Conservation (phyloP, 768 basidiomycete species). For the Ramaria sp. region DNA sequence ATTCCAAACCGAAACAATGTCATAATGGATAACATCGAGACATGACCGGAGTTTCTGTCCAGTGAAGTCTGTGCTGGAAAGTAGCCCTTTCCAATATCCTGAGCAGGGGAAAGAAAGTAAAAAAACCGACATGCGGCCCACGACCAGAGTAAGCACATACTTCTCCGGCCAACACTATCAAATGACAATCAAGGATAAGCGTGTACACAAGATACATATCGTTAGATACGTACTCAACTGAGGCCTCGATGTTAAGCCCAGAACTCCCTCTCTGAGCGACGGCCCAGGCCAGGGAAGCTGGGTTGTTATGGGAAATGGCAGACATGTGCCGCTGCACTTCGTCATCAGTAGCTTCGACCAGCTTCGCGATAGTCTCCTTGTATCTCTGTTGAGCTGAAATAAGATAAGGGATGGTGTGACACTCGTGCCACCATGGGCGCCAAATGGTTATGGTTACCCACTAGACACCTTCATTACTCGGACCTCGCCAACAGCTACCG, state of each 20-base stretch:
- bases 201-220: background rate
- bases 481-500: background rate
- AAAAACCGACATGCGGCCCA: background rate
- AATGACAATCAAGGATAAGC: background rate
- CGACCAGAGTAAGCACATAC: conserved; percentile 4
- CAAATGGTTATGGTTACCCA: background rate
- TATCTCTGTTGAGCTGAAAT: background rate
- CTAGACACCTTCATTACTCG: background rate
- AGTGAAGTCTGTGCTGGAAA: conserved; percentile 14
- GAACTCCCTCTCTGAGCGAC: conserved; percentile 11
- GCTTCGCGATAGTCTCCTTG: background rate
- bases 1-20: conserved; percentile 19
- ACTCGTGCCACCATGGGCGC: background rate
- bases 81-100: conserved; percentile 13
- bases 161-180: conserved; percentile 1
- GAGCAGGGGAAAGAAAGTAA: background rate
- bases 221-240: conserved; percentile 10
- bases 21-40: no score
- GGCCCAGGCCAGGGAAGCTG: no score
- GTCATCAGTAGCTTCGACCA: background rate
- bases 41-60: conserved; percentile 11
- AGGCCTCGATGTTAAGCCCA: conserved; percentile 12
- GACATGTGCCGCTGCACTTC: conserved; percentile 3
- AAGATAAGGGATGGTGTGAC: background rate
- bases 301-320: background rate